Percentiles rank a stretch among this genome's conserved stretches.
Evolutionary conservation across 306 rosid species (phyloP).

Genomic region (Glycine soja): DNA sequence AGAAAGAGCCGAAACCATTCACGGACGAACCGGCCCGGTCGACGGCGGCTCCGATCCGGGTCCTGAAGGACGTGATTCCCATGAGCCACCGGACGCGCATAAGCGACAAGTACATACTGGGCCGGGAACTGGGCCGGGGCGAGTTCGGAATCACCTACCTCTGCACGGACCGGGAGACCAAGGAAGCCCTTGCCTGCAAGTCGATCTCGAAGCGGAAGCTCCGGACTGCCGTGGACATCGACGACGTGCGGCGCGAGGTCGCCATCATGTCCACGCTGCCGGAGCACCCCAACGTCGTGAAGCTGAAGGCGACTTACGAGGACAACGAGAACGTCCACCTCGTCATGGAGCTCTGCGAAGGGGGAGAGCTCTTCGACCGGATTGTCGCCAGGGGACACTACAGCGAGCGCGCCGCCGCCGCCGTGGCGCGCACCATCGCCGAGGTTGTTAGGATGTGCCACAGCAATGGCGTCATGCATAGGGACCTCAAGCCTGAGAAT

Average conservation of each 20-base stretch:
- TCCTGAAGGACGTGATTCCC: constrained; percentile 77
- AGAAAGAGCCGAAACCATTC: constrained; percentile 55
- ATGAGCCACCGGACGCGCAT: constrained; percentile 76
- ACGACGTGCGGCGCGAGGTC: constrained; percentile 80
- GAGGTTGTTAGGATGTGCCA: constrained; percentile 88
- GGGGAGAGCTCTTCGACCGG: constrained; percentile 76
- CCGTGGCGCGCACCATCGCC: constrained; percentile 61
- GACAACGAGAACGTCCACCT: constrained; percentile 77
- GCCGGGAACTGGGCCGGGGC: constrained; percentile 86
- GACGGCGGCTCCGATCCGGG: constrained; percentile 80
- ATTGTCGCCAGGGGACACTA: constrained; percentile 77
- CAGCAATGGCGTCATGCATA: constrained; percentile 76
- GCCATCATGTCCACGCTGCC: constrained; percentile 78
- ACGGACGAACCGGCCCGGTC: constrained; percentile 53
- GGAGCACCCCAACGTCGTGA: constrained; percentile 75
- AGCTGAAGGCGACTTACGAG: constrained; percentile 72
- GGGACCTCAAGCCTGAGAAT: constrained; percentile 84
- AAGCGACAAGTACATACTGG: constrained; percentile 83
- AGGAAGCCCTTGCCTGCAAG: constrained; percentile 82
- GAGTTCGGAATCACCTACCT: constrained; percentile 89
- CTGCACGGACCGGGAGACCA: constrained; percentile 80
- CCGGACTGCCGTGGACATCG: constrained; percentile 70
- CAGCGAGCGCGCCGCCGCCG: constrained; percentile 76
- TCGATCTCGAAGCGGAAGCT: constrained; percentile 91
- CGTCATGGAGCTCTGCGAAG: constrained; percentile 84